phyloP scores from a whole-genome alignment of 2,329 filamentous ascomycete species.

The Stachybotrys chartarum region DNA sequence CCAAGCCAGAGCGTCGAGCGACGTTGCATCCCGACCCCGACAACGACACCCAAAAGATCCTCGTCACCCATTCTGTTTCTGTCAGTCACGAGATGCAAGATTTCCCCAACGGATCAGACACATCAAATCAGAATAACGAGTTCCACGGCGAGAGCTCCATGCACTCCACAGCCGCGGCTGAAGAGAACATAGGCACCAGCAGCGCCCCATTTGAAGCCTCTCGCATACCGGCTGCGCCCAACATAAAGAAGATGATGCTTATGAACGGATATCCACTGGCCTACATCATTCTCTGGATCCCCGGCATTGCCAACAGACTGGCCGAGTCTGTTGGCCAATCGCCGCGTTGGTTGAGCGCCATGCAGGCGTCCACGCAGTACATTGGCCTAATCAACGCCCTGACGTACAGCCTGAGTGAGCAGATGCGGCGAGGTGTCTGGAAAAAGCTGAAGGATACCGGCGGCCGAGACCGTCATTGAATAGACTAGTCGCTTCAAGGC shows the following conservation, averaged over 20 bases:
- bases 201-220: background rate
- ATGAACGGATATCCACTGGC: constrained; percentile 15
- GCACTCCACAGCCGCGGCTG: background rate
- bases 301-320: constrained; percentile 12
- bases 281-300: constrained; percentile 14
- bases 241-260: constrained; percentile 15
- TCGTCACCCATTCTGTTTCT: background rate
- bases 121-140: background rate
- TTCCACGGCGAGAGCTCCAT: background rate
- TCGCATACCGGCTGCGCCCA: too few species aligned
- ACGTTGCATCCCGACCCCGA: background rate
- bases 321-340: constrained; percentile 7
- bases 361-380: constrained; percentile 14
- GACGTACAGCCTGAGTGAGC: constrained; percentile 15
- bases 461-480: too few species aligned
- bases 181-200: background rate
- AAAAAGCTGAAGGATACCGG: too few species aligned
- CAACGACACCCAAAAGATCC: background rate
- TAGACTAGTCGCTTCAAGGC: too few species aligned
- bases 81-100: background rate
- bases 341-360: constrained; percentile 3
- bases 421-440: constrained; percentile 2
- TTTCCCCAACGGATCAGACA: background rate
- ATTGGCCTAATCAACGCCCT: constrained; percentile 12
- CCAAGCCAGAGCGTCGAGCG: background rate